Percentiles rank a stretch among this genome's conserved stretches.
These are phyloP conservation scores for Pezicula rhizophila DNA, from an alignment of 2,329 filamentous ascomycete genomes.

Conservation along the genomic window DNA sequence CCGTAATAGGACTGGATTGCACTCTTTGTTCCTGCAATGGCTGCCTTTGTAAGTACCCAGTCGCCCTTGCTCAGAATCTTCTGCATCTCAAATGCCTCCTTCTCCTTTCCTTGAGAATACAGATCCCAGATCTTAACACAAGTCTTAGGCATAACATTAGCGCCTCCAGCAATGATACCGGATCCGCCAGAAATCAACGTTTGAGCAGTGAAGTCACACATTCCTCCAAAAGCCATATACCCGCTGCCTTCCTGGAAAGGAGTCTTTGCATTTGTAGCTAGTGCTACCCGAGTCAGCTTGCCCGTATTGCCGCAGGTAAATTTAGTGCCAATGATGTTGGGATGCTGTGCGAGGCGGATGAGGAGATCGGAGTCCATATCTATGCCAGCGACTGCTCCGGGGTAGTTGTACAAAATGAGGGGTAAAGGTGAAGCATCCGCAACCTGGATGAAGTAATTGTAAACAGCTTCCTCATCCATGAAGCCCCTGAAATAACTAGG, in stretches of 20 bases:
- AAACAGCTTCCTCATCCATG: conserved; percentile 64
- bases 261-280: conserved; percentile 65
- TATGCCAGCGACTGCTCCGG: conserved; percentile 77
- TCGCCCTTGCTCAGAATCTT: conserved; percentile 73
- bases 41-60: conserved; percentile 77
- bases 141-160: conserved; percentile 79
- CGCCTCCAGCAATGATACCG: conserved; percentile 79
- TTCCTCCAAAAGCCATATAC: conserved; percentile 83
- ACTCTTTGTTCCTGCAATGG: conserved; percentile 80
- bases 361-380: conserved; percentile 87
- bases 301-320: conserved; percentile 90
- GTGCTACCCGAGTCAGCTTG: conserved; percentile 77
- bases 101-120: conserved; percentile 64
- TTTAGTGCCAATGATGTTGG: conserved; percentile 82
- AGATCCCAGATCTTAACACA: conserved; percentile 76
- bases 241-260: conserved; percentile 51
- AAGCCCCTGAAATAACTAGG: conserved; percentile 78
- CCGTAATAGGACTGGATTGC: conserved; percentile 76
- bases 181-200: conserved; percentile 73
- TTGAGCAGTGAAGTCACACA: conserved; percentile 82
- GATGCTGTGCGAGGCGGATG: conserved; percentile 71
- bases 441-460: conserved; percentile 59
- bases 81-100: conserved; percentile 71
- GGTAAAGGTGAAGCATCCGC: conserved; percentile 71
- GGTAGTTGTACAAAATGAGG: conserved; percentile 88